phyloP scores from a whole-genome alignment of 805 yeast genomes.

The Candida verbasci region DNA sequence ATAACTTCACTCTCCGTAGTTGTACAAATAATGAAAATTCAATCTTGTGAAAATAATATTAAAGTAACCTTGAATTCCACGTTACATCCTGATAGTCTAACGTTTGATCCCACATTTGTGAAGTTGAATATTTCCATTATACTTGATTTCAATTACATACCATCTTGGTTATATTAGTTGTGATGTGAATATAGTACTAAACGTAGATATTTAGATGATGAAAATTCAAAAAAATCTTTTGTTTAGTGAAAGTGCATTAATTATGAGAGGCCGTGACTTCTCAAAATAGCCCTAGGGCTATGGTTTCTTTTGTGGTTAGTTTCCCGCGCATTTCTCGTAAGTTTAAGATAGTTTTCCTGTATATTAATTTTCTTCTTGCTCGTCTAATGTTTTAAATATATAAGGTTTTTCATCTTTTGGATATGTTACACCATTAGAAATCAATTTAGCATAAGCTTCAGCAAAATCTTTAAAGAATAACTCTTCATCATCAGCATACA shows the following conservation, averaged over 20 bases:
- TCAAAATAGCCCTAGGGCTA: neutral
- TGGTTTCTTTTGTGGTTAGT: no score
- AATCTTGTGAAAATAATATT: no score
- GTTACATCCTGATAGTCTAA: no score
- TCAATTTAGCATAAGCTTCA: conserved; percentile 39
- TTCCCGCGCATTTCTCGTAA: no score
- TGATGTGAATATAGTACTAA: conserved; percentile 1
- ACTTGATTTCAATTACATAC: no score
- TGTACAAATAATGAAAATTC: no score
- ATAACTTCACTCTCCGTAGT: no score
- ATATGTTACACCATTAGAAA: conserved; percentile 46
- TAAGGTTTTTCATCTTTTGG: conserved; percentile 44
- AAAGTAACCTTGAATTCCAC: no score
- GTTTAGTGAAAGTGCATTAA: neutral
- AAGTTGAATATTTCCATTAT: no score
- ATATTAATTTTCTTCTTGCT: conserved; percentile 44
- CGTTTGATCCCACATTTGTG: no score
- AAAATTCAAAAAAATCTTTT: conserved; percentile 1
- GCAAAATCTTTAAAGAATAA: conserved; percentile 48
- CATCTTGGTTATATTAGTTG: neutral
- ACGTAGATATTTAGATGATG: neutral
- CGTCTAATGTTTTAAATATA: conserved; percentile 64
- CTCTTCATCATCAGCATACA: conserved; percentile 47
- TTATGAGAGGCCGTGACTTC: no score
- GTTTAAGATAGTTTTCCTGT: no score